Percentiles rank a stretch among this genome's conserved stretches.
phyloP scores from a whole-genome alignment of 2,329 filamentous ascomycete species.

The Alternaria arborescens region DNA sequence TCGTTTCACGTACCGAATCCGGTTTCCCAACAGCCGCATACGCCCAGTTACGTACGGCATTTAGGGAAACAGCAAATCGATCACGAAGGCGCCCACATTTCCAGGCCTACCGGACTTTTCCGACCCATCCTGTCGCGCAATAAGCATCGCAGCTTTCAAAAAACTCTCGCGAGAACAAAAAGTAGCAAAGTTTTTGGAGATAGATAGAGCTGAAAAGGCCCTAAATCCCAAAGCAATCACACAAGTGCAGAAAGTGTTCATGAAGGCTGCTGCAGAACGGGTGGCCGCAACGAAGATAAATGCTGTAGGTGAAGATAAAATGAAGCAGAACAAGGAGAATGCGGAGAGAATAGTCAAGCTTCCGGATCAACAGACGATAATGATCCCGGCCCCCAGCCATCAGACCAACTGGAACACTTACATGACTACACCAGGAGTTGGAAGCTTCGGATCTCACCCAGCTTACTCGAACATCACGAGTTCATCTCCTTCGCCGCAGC shows the following conservation, averaged over 20 bases:
- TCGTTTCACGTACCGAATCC: too few species aligned
- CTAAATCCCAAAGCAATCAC: background rate
- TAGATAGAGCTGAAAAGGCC: background rate
- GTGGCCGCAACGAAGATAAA: background rate
- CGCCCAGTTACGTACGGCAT: too few species aligned
- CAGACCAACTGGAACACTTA: background rate
- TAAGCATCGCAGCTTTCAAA: background rate
- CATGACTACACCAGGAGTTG: background rate
- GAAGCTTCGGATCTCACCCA: background rate
- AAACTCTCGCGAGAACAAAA: background rate
- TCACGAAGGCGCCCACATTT: background rate
- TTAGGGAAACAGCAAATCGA: too few species aligned
- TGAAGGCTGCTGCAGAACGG: background rate
- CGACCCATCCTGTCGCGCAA: background rate
- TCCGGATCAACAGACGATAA: background rate
- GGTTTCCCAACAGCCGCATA: too few species aligned
- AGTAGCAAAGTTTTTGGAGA: background rate
- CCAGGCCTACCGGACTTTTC: background rate
- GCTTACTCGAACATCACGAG: slow-evolving; percentile 6
- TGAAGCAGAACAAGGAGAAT: background rate
- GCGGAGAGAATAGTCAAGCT: background rate
- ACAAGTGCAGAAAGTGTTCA: background rate
- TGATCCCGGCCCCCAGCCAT: background rate
- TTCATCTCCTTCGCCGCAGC: background rate
- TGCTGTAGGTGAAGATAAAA: background rate